phyloP scores from a whole-genome alignment of 108 stramenopile genomes.

The Cyclotella atomus region DNA sequence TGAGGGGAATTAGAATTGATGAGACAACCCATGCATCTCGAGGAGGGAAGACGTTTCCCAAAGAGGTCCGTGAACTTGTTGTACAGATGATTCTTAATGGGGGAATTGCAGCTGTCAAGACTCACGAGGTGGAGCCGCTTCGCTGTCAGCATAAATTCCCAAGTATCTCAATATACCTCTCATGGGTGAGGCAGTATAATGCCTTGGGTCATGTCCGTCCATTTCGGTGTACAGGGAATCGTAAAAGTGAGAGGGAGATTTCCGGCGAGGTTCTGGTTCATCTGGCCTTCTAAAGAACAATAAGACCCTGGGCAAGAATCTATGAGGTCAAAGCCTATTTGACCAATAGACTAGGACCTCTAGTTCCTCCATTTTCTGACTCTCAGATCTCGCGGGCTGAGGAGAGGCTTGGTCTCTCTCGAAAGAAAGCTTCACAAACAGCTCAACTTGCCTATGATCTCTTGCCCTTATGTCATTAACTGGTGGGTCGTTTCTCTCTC shows the following conservation, averaged over 20 bases:
- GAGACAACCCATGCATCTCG: not conserved
- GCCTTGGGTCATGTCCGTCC: not conserved
- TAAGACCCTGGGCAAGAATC: not conserved
- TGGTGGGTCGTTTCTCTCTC: too few relatives aligned
- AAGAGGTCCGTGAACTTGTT: not conserved
- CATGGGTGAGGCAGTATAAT: not conserved
- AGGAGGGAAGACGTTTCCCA: not conserved
- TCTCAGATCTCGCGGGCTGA: conserved; percentile 15
- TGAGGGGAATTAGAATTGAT: not conserved
- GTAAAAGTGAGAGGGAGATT: not conserved
- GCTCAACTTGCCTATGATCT: conserved; percentile 5
- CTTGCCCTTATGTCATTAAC: too few relatives aligned
- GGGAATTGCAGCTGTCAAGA: not conserved
- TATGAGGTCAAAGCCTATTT: conserved; percentile 7
- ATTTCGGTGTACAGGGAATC: not conserved
- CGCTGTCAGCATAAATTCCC: not conserved
- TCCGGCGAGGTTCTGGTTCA: not conserved
- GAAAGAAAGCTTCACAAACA: conserved; percentile 8
- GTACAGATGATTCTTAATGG: not conserved
- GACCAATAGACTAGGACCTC: not conserved
- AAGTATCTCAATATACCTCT: not conserved
- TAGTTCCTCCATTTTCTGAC: not conserved
- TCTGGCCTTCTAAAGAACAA: conserved; percentile 2
- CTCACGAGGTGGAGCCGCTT: not conserved
- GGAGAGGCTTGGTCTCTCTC: not conserved